Evolutionary conservation across 2,329 filamentous ascomycete genomes (phyloP).

Genomic region (Cladophialophora bantiana): DNA sequence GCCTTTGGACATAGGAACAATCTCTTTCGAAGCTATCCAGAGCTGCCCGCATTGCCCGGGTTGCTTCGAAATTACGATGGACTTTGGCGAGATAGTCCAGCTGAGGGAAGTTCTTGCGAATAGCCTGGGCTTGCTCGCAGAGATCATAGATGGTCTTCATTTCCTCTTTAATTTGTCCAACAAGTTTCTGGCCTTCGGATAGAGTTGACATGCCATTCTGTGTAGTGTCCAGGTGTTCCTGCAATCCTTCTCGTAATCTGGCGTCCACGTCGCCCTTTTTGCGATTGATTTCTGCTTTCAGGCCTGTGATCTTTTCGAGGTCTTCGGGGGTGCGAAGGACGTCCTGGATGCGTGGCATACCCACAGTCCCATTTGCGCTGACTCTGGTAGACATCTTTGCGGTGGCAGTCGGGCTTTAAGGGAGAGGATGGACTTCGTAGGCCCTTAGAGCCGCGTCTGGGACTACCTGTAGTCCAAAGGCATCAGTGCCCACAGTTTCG

Average conservation of each 20-base stretch:
- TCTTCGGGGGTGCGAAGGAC: constrained; percentile 95
- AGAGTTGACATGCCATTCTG: constrained; percentile 91
- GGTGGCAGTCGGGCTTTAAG: neutral
- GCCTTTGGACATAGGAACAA: constrained; percentile 74
- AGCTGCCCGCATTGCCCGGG: constrained; percentile 90
- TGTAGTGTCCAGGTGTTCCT: constrained; percentile 92
- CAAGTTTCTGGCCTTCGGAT: constrained; percentile 86
- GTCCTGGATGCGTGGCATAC: constrained; percentile 81
- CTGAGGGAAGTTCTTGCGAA: constrained; percentile 97
- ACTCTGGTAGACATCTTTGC: constrained; percentile 46
- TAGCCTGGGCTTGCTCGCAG: constrained; percentile 95
- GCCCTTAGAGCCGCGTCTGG: neutral
- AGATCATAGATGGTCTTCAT: constrained; percentile 98
- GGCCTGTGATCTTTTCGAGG: constrained; percentile 88
- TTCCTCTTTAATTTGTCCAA: constrained; percentile 94
- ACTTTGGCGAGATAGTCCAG: constrained; percentile 63
- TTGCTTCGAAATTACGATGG: constrained; percentile 93
- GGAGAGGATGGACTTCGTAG: constrained; percentile 51
- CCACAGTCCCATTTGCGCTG: constrained; percentile 65
- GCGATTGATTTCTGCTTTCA: constrained; percentile 91
- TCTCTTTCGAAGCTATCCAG: constrained; percentile 86
- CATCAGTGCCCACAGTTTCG: neutral
- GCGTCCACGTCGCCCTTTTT: constrained; percentile 93
- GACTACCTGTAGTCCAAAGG: neutral
- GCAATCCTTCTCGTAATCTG: constrained; percentile 84